Base-by-base conservation (phyloP, 805 yeast genomes). In the Starmera pachycereana region DNA sequence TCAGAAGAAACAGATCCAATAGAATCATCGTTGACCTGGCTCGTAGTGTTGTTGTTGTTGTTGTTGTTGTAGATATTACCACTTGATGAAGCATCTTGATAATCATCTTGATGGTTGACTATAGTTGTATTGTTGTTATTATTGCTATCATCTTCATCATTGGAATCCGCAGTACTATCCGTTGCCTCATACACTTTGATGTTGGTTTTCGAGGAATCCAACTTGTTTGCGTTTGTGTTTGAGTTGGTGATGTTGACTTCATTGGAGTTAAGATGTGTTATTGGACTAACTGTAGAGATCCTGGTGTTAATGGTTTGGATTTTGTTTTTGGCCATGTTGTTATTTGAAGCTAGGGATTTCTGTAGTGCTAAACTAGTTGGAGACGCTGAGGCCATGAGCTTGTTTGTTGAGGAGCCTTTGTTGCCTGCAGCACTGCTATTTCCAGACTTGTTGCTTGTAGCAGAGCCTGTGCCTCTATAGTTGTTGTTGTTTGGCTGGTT, bases 151-250 rank as follows among this genome's bases (percentile, higher is more conserved):
- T 31, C 6, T n/a, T 33, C 38, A 6, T 45, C 36, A 3, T 39
- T 41, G 11, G 46, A 29, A n/a, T 44, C 49, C n/a, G 44, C 37
- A 1, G 55, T 51, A 32, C 54, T 47, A 33, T 54, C 57, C 2
- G 56, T 53, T 12, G 49, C 58, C 31, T 54, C 58, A 40, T 52
- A 54, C n/a, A 54, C 55, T 4, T 48, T 47, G n/a, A 53, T 44
- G 14, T 52, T 55, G 2, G 56, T 43, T 35, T 51, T 53, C 4
- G 37, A 29, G 14, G 42, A 19, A 13, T 32, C 22, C 9, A 27
- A 16, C 18, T 31, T 25, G 25, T 37, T 39, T 27, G 31, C 14
- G 8, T 30, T 33, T 11, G 39, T 35, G 35, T 41, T 41, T 12
- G 35, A 37, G 28, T 41, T 29, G 4, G 11, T 12, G 27, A 14